phyloP scores from a whole-genome alignment of 352 stramenopile species.

The Globisporangium nagaii region DNA sequence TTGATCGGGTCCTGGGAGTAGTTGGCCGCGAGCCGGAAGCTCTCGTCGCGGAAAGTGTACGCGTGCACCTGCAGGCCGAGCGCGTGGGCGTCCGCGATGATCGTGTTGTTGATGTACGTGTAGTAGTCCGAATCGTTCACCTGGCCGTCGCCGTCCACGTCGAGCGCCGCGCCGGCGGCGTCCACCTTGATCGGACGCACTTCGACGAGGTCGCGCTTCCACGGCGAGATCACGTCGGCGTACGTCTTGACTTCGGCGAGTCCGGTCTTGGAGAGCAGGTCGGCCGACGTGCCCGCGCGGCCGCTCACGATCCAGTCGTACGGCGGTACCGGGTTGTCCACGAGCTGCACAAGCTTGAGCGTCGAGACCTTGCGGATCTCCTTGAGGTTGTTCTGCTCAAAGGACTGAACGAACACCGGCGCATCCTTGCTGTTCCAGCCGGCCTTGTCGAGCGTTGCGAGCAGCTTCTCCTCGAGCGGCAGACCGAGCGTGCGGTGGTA shows the following conservation, averaged over 20 bases:
- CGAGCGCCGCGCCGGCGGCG: conserved; percentile 27
- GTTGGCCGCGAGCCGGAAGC: conserved; percentile 50
- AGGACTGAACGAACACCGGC: conserved; percentile 70
- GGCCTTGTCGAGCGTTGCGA: conserved; percentile 58
- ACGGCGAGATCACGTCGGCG: conserved; percentile 63
- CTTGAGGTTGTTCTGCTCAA: conserved; percentile 69
- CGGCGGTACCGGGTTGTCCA: conserved; percentile 15
- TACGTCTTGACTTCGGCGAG: conserved; percentile 67
- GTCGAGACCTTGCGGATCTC: conserved; percentile 59
- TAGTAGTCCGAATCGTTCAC: conserved; percentile 59
- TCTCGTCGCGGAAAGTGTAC: conserved; percentile 68
- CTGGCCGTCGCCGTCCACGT: conserved; percentile 60
- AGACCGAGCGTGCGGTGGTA: conserved; percentile 66
- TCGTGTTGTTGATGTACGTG: conserved; percentile 25
- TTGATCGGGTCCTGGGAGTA: conserved; percentile 54
- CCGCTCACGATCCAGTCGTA: conserved; percentile 69
- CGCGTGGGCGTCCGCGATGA: conserved; percentile 55
- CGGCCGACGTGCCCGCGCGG: conserved; percentile 40
- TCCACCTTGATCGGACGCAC: conserved; percentile 38
- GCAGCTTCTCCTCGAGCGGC: conserved; percentile 70
- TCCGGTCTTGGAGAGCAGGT: conserved; percentile 46
- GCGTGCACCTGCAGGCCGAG: conserved; percentile 51
- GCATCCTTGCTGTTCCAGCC: conserved; percentile 65
- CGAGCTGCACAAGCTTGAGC: conserved; percentile 68
- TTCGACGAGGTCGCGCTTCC: conserved; percentile 80